phyloP scores from a whole-genome alignment of 139 green algal species.

The Prasinococcaceae sp. region DNA sequence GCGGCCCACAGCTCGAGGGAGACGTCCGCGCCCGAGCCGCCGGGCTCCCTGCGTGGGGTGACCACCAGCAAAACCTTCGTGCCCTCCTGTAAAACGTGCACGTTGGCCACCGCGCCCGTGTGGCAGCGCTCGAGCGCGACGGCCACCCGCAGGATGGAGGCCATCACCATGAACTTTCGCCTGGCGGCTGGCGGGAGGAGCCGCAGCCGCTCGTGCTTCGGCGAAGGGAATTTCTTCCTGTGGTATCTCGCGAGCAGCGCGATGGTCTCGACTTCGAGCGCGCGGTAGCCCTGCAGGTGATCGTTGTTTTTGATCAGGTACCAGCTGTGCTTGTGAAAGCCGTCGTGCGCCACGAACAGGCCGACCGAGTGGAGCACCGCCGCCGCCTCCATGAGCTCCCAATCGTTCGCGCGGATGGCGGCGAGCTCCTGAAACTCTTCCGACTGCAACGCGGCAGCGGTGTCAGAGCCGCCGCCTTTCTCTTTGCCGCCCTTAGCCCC shows the following conservation, averaged over 20 bases:
- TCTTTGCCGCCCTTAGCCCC: no score
- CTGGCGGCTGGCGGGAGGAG: slow-evolving; percentile 18
- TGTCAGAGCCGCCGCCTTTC: no score
- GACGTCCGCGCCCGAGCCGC: slow-evolving; percentile 8
- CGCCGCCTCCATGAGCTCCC: slow-evolving; percentile 20
- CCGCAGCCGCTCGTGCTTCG: slow-evolving; percentile 10
- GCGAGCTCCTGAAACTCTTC: neutral
- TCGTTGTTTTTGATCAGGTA: slow-evolving; percentile 32
- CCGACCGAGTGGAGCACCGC: slow-evolving; percentile 24
- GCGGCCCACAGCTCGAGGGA: slow-evolving; percentile 27
- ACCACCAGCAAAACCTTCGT: slow-evolving; percentile 6
- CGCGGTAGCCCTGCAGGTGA: slow-evolving; percentile 21
- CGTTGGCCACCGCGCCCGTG: slow-evolving; percentile 9
- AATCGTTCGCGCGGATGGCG: slow-evolving; percentile 3
- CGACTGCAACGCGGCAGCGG: neutral
- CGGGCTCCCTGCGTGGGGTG: slow-evolving; percentile 6
- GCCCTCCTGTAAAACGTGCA: slow-evolving; percentile 23
- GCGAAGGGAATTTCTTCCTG: slow-evolving; percentile 15
- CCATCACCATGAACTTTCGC: neutral
- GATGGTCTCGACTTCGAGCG: slow-evolving; percentile 27
- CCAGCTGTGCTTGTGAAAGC: slow-evolving; percentile 27
- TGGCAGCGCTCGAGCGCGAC: slow-evolving; percentile 26
- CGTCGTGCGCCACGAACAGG: slow-evolving; percentile 27
- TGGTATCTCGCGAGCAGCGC: slow-evolving; percentile 21
- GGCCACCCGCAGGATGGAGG: slow-evolving; percentile 15